These are phyloP conservation scores for Cardiospermum halicacabum DNA, from an alignment of 345 rosid genomes.

Conservation along the genomic window DNA sequence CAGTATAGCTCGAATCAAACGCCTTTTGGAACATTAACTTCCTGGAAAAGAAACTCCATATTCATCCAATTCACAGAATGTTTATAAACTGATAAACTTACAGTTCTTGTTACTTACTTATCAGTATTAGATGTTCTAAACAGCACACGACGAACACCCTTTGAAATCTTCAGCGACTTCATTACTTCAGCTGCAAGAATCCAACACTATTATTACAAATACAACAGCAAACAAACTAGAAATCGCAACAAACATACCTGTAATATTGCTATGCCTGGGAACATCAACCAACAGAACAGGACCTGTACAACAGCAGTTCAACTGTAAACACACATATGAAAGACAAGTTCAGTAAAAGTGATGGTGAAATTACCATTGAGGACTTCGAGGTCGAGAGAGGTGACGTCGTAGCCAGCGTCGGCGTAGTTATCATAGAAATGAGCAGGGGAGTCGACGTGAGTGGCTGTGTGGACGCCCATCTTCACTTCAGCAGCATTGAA, in stretches of 20 bases:
- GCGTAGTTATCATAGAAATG: constrained; percentile 37
- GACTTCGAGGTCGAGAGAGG: constrained; percentile 34
- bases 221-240: neutral
- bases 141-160: constrained; percentile 76
- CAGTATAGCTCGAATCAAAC: constrained; percentile 75
- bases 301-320: constrained; percentile 23
- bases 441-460: constrained; percentile 43
- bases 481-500: constrained; percentile 11
- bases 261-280: constrained; percentile 55
- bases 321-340: neutral
- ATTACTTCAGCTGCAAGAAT: constrained; percentile 62
- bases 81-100: neutral
- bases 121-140: constrained; percentile 90
- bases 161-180: constrained; percentile 72
- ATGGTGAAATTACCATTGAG: constrained; percentile 14
- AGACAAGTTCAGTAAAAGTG: neutral
- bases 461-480: neutral
- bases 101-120: constrained; percentile 30
- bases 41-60: constrained; percentile 39
- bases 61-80: neutral
- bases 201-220: neutral
- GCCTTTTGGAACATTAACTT: constrained; percentile 64
- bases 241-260: constrained; percentile 40
- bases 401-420: constrained; percentile 40
- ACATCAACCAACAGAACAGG: constrained; percentile 56